Evolutionary conservation across 106 monocot species (phyloP).

Genomic region (Ottelia alismoides): DNA sequence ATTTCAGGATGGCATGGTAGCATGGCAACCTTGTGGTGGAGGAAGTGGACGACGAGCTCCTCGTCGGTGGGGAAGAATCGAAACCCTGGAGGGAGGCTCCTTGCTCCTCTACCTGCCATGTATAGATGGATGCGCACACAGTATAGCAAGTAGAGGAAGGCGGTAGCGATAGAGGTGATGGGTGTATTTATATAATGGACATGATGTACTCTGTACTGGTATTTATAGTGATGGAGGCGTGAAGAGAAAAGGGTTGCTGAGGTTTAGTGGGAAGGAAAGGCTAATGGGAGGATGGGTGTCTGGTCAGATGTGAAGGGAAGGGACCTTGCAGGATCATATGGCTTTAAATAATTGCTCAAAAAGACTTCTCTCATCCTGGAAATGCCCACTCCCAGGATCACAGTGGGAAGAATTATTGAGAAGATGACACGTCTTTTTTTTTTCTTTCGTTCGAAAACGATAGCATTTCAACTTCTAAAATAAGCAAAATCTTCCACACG

Average conservation of each 20-base stretch:
- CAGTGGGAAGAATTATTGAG: too few species aligned
- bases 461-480: too few species aligned
- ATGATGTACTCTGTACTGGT: not conserved
- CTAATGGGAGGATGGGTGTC: not conserved
- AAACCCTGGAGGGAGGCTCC: slow-evolving; percentile 72
- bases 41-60: slow-evolving; percentile 85
- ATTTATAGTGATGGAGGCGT: not conserved
- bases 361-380: too few species aligned
- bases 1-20: slow-evolving; percentile 58
- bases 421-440: too few species aligned
- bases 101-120: slow-evolving; percentile 21
- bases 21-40: slow-evolving; percentile 36
- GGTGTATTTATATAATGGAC: not conserved
- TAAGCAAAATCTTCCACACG: too few species aligned
- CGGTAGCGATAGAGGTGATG: not conserved
- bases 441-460: too few species aligned
- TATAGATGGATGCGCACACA: not conserved
- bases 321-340: too few species aligned
- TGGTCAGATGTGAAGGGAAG: not conserved
- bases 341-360: too few species aligned
- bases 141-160: not conserved
- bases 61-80: slow-evolving; percentile 87
- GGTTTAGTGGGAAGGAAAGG: not conserved
- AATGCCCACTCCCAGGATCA: too few species aligned
- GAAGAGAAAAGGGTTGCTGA: not conserved